Percentiles rank a stretch among this genome's conserved stretches.
Evolutionary conservation across 805 yeast genomes (phyloP).

Genomic region (Cyberlindnera americana): DNA sequence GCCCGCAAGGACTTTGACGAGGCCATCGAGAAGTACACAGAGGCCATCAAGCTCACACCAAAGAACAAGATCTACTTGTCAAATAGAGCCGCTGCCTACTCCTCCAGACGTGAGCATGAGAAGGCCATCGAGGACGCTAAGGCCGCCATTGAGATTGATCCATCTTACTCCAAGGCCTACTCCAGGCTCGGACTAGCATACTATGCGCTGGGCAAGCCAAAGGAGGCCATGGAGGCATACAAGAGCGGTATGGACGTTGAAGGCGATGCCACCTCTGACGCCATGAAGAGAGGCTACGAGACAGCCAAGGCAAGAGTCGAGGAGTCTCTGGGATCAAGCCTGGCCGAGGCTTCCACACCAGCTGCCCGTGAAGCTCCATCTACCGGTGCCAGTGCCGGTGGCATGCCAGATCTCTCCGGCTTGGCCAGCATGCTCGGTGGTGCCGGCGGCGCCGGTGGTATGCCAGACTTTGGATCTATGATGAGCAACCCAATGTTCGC

Average conservation of each 20-base stretch:
- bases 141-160: slow-evolving; percentile 72
- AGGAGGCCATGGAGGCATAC: slow-evolving; percentile 88
- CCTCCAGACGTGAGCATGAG: slow-evolving; percentile 70
- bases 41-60: slow-evolving; percentile 69
- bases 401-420: slow-evolving; percentile 63
- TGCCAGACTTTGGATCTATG: slow-evolving; percentile 63
- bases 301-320: slow-evolving; percentile 87
- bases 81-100: slow-evolving; percentile 95
- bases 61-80: slow-evolving; percentile 81
- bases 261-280: slow-evolving; percentile 79
- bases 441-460: slow-evolving; percentile 56
- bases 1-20: slow-evolving; percentile 63
- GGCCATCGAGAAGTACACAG: slow-evolving; percentile 77
- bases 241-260: slow-evolving; percentile 82
- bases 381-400: slow-evolving; percentile 36
- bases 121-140: slow-evolving; percentile 82
- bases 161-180: slow-evolving; percentile 86
- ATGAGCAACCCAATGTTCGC: slow-evolving; percentile 89
- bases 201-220: slow-evolving; percentile 90
- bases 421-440: slow-evolving; percentile 58
- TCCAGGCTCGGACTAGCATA: slow-evolving; percentile 92
- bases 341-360: slow-evolving; percentile 21
- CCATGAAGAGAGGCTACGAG: slow-evolving; percentile 90
- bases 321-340: slow-evolving; percentile 51
- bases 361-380: slow-evolving; percentile 26